Base-by-base conservation (phyloP, 2,329 filamentous ascomycete genomes). In the Gnomoniopsis smithogilvyi region DNA sequence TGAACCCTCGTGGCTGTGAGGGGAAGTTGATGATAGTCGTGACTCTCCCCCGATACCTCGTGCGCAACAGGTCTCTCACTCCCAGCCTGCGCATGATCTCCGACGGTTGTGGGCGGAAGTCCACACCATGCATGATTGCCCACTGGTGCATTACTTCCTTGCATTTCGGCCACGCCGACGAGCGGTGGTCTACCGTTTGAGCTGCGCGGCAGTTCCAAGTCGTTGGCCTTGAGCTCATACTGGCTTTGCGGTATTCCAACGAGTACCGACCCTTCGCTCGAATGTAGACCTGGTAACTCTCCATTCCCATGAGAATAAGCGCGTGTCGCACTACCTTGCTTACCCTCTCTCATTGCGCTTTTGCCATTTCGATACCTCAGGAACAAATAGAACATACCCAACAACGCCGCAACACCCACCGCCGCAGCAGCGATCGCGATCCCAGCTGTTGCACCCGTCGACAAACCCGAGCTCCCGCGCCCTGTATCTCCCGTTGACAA, bases 371-470 rank as follows among this genome's bases (percentile, higher is more conserved):
- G 43, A n/a, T 51, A 36, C 11, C 50, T 55, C 8, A 58, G 50
- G n/a, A 22, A 60, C 1, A 58, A 19, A 45, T 51, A 60, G 6
- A 60, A 60, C 26, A 52, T 17, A 30, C 26, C 50, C 7, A 53
- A 3, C 17, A 57, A 54, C 10, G 51, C 26, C 4, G 19, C 3
- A 1, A 58, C 34, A 1, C 50, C 54, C 3, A 52, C 26, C 2
- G 50, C 58, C 6, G 50, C 58, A 22, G 58, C 58, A 12, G 51
- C 58, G n/a, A 58, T 58, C 34, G 50, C 58, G 34, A 60, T 60
- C 11, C 58, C 50, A 8, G 58, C 58, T 4, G 49, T 48, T 8
- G 58, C 58, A 22, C 54, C 58, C 10, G 58, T 24, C 3, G 54
- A 60, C 21, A 58, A 38, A 4, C 36, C 55, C 21, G 54, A 52